phyloP scores from a whole-genome alignment of 1,284 basidiomycete genomes.

The Malassezia sympodialis region DNA sequence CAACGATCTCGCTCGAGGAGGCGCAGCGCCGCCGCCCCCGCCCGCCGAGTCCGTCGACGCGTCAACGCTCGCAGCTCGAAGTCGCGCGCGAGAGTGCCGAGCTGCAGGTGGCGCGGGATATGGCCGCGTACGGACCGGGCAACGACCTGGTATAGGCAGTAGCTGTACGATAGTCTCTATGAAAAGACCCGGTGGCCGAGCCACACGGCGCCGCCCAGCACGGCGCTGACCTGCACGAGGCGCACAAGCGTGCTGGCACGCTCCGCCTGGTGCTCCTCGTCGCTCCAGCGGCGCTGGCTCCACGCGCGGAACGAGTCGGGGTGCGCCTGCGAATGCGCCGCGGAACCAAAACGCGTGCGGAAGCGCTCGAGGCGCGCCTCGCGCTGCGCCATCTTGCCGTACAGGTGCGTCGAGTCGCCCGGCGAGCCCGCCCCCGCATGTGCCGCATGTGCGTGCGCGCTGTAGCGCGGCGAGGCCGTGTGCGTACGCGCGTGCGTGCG shows the following conservation, averaged over 20 bases:
- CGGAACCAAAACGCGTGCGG: slow-evolving; percentile 8
- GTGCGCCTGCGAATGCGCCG: slow-evolving; percentile 7
- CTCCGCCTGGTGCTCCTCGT: slow-evolving; percentile 22
- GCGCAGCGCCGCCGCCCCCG: slow-evolving; percentile 93
- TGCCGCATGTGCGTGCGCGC: not conserved
- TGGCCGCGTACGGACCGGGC: not conserved
- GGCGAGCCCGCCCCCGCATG: not conserved
- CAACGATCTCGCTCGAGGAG: slow-evolving; percentile 85
- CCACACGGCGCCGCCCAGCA: slow-evolving; percentile 19
- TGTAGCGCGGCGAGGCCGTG: slow-evolving; percentile 4
- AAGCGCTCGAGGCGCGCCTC: slow-evolving; percentile 12
- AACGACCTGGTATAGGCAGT: not conserved
- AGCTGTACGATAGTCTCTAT: not conserved
- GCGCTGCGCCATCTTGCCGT: slow-evolving; percentile 17
- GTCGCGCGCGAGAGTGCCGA: slow-evolving; percentile 60
- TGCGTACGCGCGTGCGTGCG: slow-evolving; percentile 10
- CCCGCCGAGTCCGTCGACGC: slow-evolving; percentile 68
- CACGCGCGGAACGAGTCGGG: slow-evolving; percentile 5
- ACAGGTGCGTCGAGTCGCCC: slow-evolving; percentile 20
- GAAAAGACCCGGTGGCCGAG: slow-evolving; percentile 4
- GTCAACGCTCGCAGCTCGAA: slow-evolving; percentile 80
- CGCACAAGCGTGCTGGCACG: slow-evolving; percentile 25
- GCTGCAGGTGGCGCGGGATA: not conserved
- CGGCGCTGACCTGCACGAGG: slow-evolving; percentile 30
- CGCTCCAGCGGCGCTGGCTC: slow-evolving; percentile 11